Base-by-base conservation (phyloP, 148 eudicot species). In the Selenicereus undatus region DNA sequence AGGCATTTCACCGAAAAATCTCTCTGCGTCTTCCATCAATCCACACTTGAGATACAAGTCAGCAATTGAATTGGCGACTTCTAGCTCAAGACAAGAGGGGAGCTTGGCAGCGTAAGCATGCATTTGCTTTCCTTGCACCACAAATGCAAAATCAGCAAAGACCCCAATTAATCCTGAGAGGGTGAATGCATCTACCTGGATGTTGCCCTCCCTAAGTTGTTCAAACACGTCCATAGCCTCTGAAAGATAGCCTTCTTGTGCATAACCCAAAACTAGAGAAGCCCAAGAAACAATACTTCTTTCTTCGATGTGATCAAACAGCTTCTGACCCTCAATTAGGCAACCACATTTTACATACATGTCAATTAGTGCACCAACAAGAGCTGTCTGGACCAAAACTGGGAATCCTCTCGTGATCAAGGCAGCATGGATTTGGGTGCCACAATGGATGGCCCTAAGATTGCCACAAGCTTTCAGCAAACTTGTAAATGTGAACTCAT, bases 21-120 rank as follows among this genome's bases (percentile, higher is more conserved):
- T 83, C 66, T 91, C 92, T 45, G 97, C 98, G 48, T 89, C 97
- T 58, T 91, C 90, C 52, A 82, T 88, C 42, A 89, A 83, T 58
- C 98, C 98, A 79, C 97, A 90, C 84, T 91, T 94, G 58, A 91
- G 89, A 81, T 94, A 94, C 92, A 94, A 86, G 78, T 94, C 95
- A 2, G 90, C 81, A 26, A 91, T 83, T 26, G 98, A 90, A 85
- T 91, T 91, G 69, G 89, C 86, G 35, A 94, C 93, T 42, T 93
- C 90, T 29, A 81, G 62, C 65, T 88, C 93, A 81, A 83, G 82
- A 71, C 90, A 89, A 51, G 79, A 83, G 13, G 94, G 93, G 60
- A 87, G 83, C 83, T 91, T 92, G 42, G 81, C 82, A 26, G 91
- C 80, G 65, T 81, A 91, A 79, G 86, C 87, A 85, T 94, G 98